Evolutionary conservation across 345 rosid genomes (phyloP).

Genomic region (Firmiana major): DNA sequence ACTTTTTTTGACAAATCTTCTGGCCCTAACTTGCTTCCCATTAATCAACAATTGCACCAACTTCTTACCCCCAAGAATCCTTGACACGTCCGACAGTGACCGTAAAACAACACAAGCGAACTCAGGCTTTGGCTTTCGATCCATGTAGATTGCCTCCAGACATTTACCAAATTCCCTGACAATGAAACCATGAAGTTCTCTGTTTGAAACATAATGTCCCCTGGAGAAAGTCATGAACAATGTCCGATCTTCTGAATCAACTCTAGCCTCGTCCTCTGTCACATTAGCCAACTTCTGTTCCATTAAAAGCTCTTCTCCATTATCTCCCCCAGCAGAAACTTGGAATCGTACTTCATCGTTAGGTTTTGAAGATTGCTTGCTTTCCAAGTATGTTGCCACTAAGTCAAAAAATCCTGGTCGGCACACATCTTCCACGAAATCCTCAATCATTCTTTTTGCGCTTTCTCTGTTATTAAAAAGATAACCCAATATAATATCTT

Average conservation of each 20-base stretch:
- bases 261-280: background rate
- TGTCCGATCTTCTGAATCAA: conserved; percentile 3
- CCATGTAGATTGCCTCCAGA: conserved; percentile 19
- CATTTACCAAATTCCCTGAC: conserved; percentile 18
- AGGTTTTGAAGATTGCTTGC: background rate
- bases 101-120: conserved; percentile 22
- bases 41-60: conserved; percentile 3
- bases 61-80: conserved; percentile 16
- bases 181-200: conserved; percentile 20
- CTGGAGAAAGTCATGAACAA: conserved; percentile 32
- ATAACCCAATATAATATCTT: background rate
- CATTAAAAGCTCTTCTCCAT: background rate
- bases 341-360: background rate
- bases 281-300: background rate
- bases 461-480: background rate
- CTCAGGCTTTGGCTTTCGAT: background rate
- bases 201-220: conserved; percentile 21
- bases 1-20: background rate
- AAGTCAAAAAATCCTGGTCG: conserved; percentile 2
- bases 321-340: background rate
- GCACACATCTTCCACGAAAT: conserved; percentile 10
- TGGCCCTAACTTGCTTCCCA: conserved; percentile 23
- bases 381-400: background rate
- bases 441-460: background rate
- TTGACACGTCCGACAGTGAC: background rate